Base-by-base conservation (phyloP, 2,329 filamentous ascomycete species). In the Aspergillus pseudotamarii region DNA sequence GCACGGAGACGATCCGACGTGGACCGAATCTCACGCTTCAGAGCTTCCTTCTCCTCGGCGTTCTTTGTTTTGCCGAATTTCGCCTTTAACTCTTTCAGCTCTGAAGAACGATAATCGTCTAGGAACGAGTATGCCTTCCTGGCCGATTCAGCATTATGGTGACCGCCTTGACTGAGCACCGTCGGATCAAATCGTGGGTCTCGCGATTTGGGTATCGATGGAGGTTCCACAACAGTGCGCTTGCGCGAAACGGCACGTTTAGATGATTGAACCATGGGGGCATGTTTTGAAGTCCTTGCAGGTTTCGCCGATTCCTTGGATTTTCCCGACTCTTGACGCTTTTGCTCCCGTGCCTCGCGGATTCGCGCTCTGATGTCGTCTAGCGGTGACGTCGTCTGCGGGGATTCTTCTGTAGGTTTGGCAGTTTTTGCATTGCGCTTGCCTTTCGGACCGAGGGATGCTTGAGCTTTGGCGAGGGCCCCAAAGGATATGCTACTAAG, bases 171-270 rank as follows among this genome's bases (percentile, higher is more conserved):
- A 46, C 76, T 74, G 67, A 79, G 68, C 59, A 82, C 76, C 28
- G 87, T 83, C 0, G 89, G 85, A 66, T 95, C 92, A 81, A 99
- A 99, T 57, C 95, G 90, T 21, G 95, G 95, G 78, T 99, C 95
- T 60, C 94, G 90, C 1, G 84, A 81, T 74, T 91, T 92, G 62
- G 85, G 84, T 76, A 75, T 76, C 38, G 83, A 78, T 2, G 80
- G 78, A 4, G 80, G 75, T 46, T 82, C 83, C 58, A 96, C 82
- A 21, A 95, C 89, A 61, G 89, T 88, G 58, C 94, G 91, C 72
- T 87, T 89, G 61, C 95, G 90, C 2, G 90, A 89, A 28, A 99
- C 95, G 57, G 91, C 90, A 56, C 88, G 87, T 79, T 94, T 96
- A 76, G 91, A 93, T 2, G 93, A 89, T 74, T 93, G 87, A 63